These are phyloP conservation scores for Dacryopinax spathularia DNA, from an alignment of 768 basidiomycete genomes.

Conservation along the genomic window DNA sequence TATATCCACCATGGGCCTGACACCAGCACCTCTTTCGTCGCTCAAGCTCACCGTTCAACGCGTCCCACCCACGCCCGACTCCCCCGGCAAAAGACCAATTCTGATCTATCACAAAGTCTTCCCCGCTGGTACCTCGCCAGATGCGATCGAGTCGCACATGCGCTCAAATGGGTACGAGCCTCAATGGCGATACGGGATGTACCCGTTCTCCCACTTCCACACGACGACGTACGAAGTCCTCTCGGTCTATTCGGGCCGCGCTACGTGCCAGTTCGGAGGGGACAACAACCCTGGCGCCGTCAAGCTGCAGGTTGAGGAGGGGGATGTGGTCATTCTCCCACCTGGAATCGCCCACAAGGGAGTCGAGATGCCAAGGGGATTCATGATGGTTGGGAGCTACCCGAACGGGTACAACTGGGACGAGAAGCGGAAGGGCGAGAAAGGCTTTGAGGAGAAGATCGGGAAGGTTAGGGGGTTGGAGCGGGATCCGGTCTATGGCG, in stretches of 20 bases:
- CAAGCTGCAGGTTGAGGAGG: constrained; percentile 22
- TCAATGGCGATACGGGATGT: constrained; percentile 33
- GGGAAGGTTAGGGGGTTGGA: constrained; percentile 26
- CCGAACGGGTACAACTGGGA: constrained; percentile 28
- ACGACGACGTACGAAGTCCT: constrained; percentile 33
- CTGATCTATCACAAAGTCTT: constrained; percentile 29
- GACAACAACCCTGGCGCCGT: constrained; percentile 24
- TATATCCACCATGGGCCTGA: background rate
- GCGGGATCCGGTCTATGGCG: constrained; percentile 30
- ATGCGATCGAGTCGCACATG: constrained; percentile 26
- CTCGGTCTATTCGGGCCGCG: constrained; percentile 24
- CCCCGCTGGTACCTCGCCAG: constrained; percentile 12
- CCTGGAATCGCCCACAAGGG: constrained; percentile 31
- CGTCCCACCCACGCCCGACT: background rate
- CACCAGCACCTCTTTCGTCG: background rate
- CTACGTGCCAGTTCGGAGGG: constrained; percentile 30
- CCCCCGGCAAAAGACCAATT: constrained; percentile 18
- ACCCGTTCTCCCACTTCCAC: constrained; percentile 30
- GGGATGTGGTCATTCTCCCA: constrained; percentile 31
- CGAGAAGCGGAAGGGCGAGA: constrained; percentile 22
- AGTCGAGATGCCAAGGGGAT: constrained; percentile 21
- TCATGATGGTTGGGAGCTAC: constrained; percentile 33
- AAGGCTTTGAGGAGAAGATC: constrained; percentile 20
- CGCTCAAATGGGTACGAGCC: constrained; percentile 24
- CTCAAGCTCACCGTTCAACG: constrained; percentile 1